Base-by-base conservation (phyloP, 2,329 filamentous ascomycete species). In the Leptoxyphium fumago region DNA sequence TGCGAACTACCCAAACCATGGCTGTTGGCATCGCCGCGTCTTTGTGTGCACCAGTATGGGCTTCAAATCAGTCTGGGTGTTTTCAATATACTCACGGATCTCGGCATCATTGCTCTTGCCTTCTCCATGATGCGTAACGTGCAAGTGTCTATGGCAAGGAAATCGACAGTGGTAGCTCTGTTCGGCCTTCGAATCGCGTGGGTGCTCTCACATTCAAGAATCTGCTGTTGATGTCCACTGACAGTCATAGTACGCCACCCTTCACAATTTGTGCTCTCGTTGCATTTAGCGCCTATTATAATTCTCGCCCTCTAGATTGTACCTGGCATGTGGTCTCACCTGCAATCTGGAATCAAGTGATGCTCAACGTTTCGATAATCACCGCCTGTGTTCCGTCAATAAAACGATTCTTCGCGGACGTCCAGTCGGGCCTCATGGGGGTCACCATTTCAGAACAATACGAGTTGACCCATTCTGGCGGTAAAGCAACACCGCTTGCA, bases 351-450 rank as follows among this genome's bases (percentile, higher is more conserved):
- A 44, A 38, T 11, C 13, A 18, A 40, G 17, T 44, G 13, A 32
- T 36, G 14, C 18, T 42, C 15, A 45, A 45, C 17, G 17, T 42
- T 3, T 45, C 43, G 10, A 28, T 45, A 21, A 42, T 45, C 43
- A 45, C 43, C 14, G 39, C 39, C 28, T 45, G 43, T 21, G 13
- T 45, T 5, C 43, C 43, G 9, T 45, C 43, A 10, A 45, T 45
- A 38, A 45, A 45, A 29, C 43, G 43, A 11, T 45, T 41, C 38
- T 32, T 45, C 29, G 41, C 39, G 6, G 43, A 45, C 30, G 29
- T 28, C 28, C 26, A 28, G 5, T 28, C 39, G 2, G 43, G 43
- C 2, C 26, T 45, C 14, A 32, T 32, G 29, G 36, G 34, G 28
- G 43, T 32, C 2, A 44, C 30, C 6, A 40, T 36, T 15, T 36